A percentile compares a stretch with the other conserved stretches of the same genome.
These are phyloP conservation scores for Tuber magnatum DNA, from an alignment of 495 filamentous ascomycete species.

Conservation along the genomic window DNA sequence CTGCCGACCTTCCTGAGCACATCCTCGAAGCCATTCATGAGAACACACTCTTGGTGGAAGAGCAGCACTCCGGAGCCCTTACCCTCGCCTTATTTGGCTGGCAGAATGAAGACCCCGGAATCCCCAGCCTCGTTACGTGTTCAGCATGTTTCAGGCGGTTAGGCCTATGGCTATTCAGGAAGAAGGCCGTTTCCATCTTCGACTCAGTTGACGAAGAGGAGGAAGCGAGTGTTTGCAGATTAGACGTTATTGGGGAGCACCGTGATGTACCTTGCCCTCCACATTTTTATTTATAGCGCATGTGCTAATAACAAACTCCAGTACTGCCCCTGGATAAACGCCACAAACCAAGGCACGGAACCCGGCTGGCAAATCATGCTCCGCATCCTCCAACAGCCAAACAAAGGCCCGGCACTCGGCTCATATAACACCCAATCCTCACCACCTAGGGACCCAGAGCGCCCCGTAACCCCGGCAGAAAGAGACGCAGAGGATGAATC, in stretches of 20 bases:
- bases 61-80: constrained; percentile 50
- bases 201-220: constrained; percentile 25
- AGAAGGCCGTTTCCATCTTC: constrained; percentile 42
- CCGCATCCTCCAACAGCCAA: constrained; percentile 31
- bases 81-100: constrained; percentile 78
- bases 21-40: constrained; percentile 14
- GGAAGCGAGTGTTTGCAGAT: constrained; percentile 35
- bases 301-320: constrained; percentile 21
- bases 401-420: constrained; percentile 21
- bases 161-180: constrained; percentile 89
- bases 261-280: constrained; percentile 29
- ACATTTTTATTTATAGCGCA: neutral
- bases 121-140: constrained; percentile 67
- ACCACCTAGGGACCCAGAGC: constrained; percentile 13
- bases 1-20: constrained; percentile 41
- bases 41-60: neutral
- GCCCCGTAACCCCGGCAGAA: constrained; percentile 24
- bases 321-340: constrained; percentile 41
- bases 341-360: constrained; percentile 36
- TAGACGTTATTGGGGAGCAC: constrained; percentile 40
- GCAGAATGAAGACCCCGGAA: constrained; percentile 62
- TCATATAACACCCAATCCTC: constrained; percentile 20
- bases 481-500: constrained; percentile 35
- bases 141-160: constrained; percentile 77
- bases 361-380: constrained; percentile 34